phyloP scores from a whole-genome alignment of 2,329 filamentous ascomycete species.

The Diplodia sapinea region DNA sequence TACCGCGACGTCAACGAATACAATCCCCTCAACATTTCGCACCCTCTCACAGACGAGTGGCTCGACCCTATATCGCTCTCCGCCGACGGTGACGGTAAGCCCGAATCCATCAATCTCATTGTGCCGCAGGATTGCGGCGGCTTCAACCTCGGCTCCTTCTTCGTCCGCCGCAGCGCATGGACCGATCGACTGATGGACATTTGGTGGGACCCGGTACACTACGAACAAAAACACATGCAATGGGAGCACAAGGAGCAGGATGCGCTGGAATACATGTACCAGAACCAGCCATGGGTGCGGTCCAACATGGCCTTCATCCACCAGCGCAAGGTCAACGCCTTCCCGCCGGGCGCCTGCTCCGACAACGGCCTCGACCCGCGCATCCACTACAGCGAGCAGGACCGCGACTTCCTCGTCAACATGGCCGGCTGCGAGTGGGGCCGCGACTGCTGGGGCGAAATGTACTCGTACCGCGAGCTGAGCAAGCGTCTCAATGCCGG shows the following conservation, averaged over 20 bases:
- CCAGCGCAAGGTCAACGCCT: constrained; percentile 92
- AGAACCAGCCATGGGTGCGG: constrained; percentile 89
- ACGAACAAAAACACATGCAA: constrained; percentile 98
- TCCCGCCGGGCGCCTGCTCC: constrained; percentile 82
- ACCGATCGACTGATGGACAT: constrained; percentile 89
- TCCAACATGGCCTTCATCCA: constrained; percentile 86
- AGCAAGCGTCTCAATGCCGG: constrained; percentile 89
- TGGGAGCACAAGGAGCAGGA: constrained; percentile 99
- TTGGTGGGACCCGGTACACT: constrained; percentile 98
- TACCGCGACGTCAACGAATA: constrained; percentile 97
- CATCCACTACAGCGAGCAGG: constrained; percentile 84
- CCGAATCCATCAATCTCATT: constrained; percentile 82
- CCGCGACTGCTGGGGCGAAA: constrained; percentile 95
- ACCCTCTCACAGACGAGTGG: constrained; percentile 75
- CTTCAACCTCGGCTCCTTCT: constrained; percentile 97
- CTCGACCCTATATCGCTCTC: constrained; percentile 78
- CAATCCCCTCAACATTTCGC: constrained; percentile 92
- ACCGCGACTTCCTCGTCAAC: constrained; percentile 93
- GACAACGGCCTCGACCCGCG: constrained; percentile 74
- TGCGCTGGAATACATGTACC: constrained; percentile 89
- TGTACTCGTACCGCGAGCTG: constrained; percentile 92
- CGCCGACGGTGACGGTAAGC: constrained; percentile 74
- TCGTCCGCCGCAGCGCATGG: constrained; percentile 84
- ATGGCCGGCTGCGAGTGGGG: constrained; percentile 99
- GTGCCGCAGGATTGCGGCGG: constrained; percentile 92